Conservation (phyloP, 2,329 filamentous ascomycete species). For the Hymenoscyphus fraxineus region DNA sequence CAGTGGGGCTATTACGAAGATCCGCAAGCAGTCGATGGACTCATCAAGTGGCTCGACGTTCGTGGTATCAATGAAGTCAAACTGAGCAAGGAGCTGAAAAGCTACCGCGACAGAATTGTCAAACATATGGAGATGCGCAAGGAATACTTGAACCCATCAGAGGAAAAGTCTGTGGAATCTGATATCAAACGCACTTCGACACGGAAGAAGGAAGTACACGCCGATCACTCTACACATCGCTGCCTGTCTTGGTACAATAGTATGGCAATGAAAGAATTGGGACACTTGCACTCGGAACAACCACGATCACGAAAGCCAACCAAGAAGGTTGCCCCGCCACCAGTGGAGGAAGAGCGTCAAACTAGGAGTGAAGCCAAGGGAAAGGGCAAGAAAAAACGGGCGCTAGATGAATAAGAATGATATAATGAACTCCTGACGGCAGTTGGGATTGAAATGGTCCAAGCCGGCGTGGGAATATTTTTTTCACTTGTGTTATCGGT, state of each 20-base stretch:
- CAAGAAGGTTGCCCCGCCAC: constrained; percentile 27
- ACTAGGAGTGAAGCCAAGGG: constrained; percentile 32
- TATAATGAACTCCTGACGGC: constrained; percentile 19
- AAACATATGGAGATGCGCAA: constrained; percentile 78
- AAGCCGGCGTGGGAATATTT: background rate
- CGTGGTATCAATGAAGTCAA: constrained; percentile 83
- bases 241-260: constrained; percentile 65
- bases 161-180: constrained; percentile 43
- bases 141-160: constrained; percentile 59
- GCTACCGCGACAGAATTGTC: constrained; percentile 71
- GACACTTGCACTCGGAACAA: constrained; percentile 58
- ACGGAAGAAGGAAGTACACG: constrained; percentile 55
- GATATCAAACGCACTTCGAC: constrained; percentile 54
- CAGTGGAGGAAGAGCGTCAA: constrained; percentile 39
- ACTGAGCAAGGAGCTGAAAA: constrained; percentile 78
- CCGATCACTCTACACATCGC: constrained; percentile 49
- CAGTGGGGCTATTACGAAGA: constrained; percentile 94
- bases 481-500: background rate
- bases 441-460: background rate
- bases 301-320: constrained; percentile 41
- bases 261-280: constrained; percentile 53
- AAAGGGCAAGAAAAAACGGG: constrained; percentile 25
- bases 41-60: constrained; percentile 85
- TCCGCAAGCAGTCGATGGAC: constrained; percentile 68
- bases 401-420: constrained; percentile 21